Conservation (phyloP, 2,329 filamentous ascomycete species). For the Talaromyces atroroseus region DNA sequence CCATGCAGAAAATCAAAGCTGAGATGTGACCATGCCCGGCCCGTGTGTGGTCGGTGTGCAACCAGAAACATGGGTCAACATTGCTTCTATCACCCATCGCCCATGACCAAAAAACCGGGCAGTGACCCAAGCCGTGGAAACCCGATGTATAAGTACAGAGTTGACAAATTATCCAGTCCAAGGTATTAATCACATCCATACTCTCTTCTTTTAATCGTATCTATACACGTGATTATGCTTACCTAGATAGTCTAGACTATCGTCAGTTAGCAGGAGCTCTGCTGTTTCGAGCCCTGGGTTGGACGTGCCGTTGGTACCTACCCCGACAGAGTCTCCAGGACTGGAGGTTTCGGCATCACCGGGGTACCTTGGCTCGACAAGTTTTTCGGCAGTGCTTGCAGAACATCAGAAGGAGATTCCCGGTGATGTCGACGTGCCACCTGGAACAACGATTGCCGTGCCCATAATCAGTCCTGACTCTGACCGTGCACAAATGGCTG, state of each 20-base stretch:
- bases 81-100: conserved; percentile 36
- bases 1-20: conserved; percentile 35
- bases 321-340: conserved; percentile 1
- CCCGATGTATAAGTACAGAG: conserved; percentile 15
- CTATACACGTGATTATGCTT: background rate
- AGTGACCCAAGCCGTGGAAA: conserved; percentile 14
- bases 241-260: background rate
- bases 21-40: conserved; percentile 31
- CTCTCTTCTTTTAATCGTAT: background rate
- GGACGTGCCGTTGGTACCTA: conserved; percentile 3
- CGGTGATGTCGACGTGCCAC: conserved; percentile 23
- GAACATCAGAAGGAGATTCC: conserved; percentile 31
- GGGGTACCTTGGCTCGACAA: conserved; percentile 32
- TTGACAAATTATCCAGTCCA: conserved; percentile 6
- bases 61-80: conserved; percentile 24
- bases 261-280: background rate
- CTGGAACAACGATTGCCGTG: conserved; percentile 14
- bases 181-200: background rate
- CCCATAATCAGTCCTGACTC: conserved; percentile 19
- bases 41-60: conserved; percentile 20
- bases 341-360: conserved; percentile 23
- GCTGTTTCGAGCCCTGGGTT: conserved; percentile 7
- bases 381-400: conserved; percentile 29
- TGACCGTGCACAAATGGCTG: conserved; percentile 25
- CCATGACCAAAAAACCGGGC: conserved; percentile 28